These are phyloP conservation scores for Neurospora cerealis DNA, from an alignment of 495 filamentous ascomycete genomes.

Conservation along the genomic window DNA sequence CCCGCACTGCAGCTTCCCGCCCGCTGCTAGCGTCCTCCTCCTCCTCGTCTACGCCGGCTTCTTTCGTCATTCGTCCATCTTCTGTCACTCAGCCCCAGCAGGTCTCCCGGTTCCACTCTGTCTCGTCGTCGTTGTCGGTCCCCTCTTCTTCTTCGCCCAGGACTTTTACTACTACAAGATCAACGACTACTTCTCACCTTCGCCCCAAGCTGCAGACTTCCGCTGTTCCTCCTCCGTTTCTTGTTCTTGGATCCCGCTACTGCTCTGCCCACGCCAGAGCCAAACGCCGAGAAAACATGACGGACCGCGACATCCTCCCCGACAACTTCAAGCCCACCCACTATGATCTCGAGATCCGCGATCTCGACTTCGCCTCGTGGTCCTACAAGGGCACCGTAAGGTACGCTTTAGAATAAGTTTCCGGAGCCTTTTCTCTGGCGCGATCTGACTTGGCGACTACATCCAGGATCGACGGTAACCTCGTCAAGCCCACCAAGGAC, in stretches of 20 bases:
- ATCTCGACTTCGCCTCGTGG: conserved; percentile 68
- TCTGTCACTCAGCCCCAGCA: background rate
- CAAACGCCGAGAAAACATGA: conserved; percentile 26
- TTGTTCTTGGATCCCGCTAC: background rate
- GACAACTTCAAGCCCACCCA: conserved; percentile 69
- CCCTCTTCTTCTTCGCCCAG: background rate
- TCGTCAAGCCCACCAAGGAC: conserved; percentile 53
- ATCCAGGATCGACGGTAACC: conserved; percentile 39
- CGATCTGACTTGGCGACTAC: background rate
- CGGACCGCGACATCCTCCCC: conserved; percentile 45
- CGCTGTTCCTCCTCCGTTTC: background rate
- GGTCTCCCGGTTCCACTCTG: background rate
- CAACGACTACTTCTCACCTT: background rate
- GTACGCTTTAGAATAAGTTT: conserved; percentile 23
- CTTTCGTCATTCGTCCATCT: conserved; percentile 1
- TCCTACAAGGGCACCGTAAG: conserved; percentile 73
- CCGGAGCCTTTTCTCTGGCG: background rate
- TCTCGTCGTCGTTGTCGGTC: background rate
- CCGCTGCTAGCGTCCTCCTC: conserved; percentile 1
- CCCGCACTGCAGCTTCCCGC: background rate
- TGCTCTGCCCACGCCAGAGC: background rate
- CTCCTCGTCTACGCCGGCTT: conserved; percentile 3
- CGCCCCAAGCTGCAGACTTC: background rate
- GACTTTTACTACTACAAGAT: background rate
- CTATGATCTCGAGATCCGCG: conserved; percentile 73